These are phyloP conservation scores for Tricholoma flavovirens DNA, from an alignment of 768 basidiomycete genomes.

Conservation along the genomic window DNA sequence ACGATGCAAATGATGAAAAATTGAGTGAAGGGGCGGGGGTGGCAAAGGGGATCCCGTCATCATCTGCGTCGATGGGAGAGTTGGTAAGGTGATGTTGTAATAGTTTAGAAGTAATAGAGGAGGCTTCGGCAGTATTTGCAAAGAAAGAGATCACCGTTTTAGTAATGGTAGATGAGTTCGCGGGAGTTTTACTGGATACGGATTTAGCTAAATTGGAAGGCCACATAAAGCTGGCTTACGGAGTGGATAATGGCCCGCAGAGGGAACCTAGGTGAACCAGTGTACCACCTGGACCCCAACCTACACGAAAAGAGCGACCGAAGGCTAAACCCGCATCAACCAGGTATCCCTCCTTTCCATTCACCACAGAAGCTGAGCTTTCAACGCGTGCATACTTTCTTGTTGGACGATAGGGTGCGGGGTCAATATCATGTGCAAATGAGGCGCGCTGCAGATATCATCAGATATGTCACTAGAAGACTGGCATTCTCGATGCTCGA, in stretches of 20 bases:
- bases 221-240: conserved; percentile 36
- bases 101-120: conserved; percentile 49
- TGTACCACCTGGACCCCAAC: conserved; percentile 82
- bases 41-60: conserved; percentile 65
- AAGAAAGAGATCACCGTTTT: conserved; percentile 44
- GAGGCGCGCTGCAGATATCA: conserved; percentile 55
- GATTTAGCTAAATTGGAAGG: conserved; percentile 2
- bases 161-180: conserved; percentile 59
- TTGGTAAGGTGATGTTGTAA: conserved; percentile 73
- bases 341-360: conserved; percentile 56
- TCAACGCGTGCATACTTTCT: conserved; percentile 78
- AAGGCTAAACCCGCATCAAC: conserved; percentile 82
- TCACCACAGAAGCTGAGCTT: conserved; percentile 56
- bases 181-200: conserved; percentile 39
- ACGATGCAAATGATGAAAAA: conserved; percentile 71
- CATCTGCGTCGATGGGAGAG: conserved; percentile 66
- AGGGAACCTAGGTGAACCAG: conserved; percentile 75
- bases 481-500: neutral
- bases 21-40: conserved; percentile 56
- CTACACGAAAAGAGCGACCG: conserved; percentile 83
- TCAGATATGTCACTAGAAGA: conserved; percentile 3
- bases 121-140: conserved; percentile 25
- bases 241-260: conserved; percentile 47
- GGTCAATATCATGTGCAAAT: conserved; percentile 69
- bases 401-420: conserved; percentile 63